Percentiles rank a stretch among this genome's conserved stretches.
Evolutionary conservation across 495 filamentous ascomycete species (phyloP).

Genomic region (Thozetella sp.): DNA sequence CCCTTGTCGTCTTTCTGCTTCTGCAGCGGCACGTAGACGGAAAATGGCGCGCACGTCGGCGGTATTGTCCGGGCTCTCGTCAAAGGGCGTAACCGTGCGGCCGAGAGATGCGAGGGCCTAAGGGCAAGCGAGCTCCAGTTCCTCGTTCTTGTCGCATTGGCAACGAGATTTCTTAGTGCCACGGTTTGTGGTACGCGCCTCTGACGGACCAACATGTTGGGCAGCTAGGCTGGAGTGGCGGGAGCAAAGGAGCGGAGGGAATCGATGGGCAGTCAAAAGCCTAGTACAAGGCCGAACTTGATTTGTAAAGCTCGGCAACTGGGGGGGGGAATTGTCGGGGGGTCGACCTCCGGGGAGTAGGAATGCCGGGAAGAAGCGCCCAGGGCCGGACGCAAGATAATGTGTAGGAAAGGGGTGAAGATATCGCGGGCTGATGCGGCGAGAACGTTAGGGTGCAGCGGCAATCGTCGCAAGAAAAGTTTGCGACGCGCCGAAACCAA

Average conservation of each 20-base stretch:
- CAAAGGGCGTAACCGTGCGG: conserved; percentile 10
- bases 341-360: background rate
- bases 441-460: background rate
- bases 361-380: background rate
- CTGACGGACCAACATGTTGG: conserved; percentile 33
- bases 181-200: conserved; percentile 21
- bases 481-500: conserved; percentile 5
- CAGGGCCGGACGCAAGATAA: background rate
- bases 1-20: conserved; percentile 44
- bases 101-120: conserved; percentile 9
- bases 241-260: background rate
- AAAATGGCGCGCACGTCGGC: conserved; percentile 31
- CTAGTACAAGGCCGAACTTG: background rate
- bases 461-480: conserved; percentile 1
- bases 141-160: conserved; percentile 12
- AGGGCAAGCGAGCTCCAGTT: conserved; percentile 14
- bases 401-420: background rate
- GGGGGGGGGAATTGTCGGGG: background rate
- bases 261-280: background rate
- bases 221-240: background rate
- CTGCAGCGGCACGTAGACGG: conserved; percentile 30
- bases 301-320: background rate
- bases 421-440: too few species aligned
- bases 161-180: conserved; percentile 15
- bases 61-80: conserved; percentile 14